A percentile compares a stretch with the other conserved stretches of the same genome.
These are phyloP conservation scores for Nepenthes alata DNA, from an alignment of 179 eudicot genomes.

Conservation along the genomic window DNA sequence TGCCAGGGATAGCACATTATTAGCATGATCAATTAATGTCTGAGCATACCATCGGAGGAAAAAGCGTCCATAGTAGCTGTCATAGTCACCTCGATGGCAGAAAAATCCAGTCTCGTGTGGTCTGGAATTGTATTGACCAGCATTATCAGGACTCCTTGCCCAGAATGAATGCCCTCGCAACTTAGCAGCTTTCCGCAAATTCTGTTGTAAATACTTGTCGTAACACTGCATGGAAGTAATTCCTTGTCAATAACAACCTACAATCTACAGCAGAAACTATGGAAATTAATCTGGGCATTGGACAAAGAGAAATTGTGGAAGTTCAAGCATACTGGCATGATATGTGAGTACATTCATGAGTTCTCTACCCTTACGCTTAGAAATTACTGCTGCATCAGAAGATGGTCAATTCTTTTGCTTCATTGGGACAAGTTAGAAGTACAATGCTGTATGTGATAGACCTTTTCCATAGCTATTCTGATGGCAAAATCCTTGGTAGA, in stretches of 20 bases:
- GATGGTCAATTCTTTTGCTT: too few relatives aligned
- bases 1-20: conserved; percentile 47
- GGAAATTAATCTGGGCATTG: too few relatives aligned
- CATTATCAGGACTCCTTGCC: conserved; percentile 62
- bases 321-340: too few relatives aligned
- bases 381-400: too few relatives aligned
- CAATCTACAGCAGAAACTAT: too few relatives aligned
- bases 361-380: too few relatives aligned
- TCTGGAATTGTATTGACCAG: conserved; percentile 53
- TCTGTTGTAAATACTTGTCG: conserved; percentile 54
- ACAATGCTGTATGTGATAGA: too few relatives aligned
- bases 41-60: conserved; percentile 60
- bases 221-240: conserved; percentile 35
- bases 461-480: too few relatives aligned
- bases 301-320: too few relatives aligned
- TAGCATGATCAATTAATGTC: conserved; percentile 45
- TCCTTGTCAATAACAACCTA: conserved; percentile 1
- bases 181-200: conserved; percentile 47
- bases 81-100: conserved; percentile 60
- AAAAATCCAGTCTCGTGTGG: conserved; percentile 60
- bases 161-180: conserved; percentile 53
- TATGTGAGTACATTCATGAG: too few relatives aligned
- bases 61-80: conserved; percentile 63
- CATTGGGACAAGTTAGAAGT: too few relatives aligned
- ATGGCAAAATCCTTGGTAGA: too few relatives aligned